phyloP scores from a whole-genome alignment of 768 basidiomycete genomes.

The Mycena kentingensis region DNA sequence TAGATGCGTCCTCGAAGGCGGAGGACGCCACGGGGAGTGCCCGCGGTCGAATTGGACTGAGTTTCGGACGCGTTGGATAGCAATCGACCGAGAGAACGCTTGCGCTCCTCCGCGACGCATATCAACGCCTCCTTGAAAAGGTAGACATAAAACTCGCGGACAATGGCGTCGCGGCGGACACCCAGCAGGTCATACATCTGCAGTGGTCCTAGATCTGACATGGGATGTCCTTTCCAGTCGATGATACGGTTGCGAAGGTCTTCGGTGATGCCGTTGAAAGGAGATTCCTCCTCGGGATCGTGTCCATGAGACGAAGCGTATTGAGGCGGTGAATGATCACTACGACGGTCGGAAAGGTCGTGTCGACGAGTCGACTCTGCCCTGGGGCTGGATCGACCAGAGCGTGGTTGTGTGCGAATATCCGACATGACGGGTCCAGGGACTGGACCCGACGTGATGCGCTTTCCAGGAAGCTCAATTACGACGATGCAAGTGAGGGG shows the following conservation, averaged over 20 bases:
- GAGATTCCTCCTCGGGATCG: conserved; percentile 61
- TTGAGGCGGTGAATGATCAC: conserved; percentile 22
- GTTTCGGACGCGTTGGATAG: conserved; percentile 67
- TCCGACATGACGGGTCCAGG: conserved; percentile 59
- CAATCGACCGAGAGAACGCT: conserved; percentile 74
- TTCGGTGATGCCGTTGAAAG: conserved; percentile 82
- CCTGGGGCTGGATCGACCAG: conserved; percentile 47
- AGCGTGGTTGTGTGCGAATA: conserved; percentile 28
- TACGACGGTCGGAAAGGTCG: conserved; percentile 15
- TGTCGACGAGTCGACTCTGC: conserved; percentile 34
- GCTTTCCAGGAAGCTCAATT: conserved; percentile 86
- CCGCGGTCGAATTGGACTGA: conserved; percentile 43
- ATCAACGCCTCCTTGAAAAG: conserved; percentile 98
- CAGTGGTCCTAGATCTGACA: conserved; percentile 84
- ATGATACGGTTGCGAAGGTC: conserved; percentile 89
- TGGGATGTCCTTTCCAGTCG: conserved; percentile 94
- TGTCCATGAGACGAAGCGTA: conserved; percentile 34
- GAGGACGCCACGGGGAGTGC: conserved; percentile 66
- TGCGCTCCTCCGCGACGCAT: conserved; percentile 97
- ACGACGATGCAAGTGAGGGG: conserved; percentile 92
- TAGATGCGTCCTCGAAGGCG: conserved; percentile 95
- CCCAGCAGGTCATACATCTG: conserved; percentile 92
- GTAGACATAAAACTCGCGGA: conserved; percentile 95
- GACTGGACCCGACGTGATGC: conserved; percentile 45
- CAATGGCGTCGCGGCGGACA: conserved; percentile 85